phyloP scores from a whole-genome alignment of 78 protist genomes.

The Dictyostelium firmibasis region DNA sequence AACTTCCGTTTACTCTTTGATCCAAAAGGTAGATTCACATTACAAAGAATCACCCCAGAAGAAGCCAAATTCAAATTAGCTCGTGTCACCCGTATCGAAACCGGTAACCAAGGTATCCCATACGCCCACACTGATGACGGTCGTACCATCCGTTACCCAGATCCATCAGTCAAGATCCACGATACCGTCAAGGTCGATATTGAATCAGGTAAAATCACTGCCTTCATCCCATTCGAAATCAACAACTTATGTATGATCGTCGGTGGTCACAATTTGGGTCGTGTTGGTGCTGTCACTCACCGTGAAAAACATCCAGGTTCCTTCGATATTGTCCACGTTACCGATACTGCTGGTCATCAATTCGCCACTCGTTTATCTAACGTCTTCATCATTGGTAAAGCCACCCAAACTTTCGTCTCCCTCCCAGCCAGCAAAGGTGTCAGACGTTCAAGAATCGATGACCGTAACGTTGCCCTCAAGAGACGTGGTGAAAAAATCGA shows the following conservation, averaged over 20 bases:
- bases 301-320: slow-evolving; percentile 97
- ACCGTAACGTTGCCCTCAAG: slow-evolving; percentile 51
- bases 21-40: slow-evolving; percentile 98
- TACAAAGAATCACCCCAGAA: slow-evolving; percentile 94
- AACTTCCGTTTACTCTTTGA: slow-evolving; percentile 99
- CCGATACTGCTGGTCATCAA: slow-evolving; percentile 93
- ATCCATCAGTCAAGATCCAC: slow-evolving; percentile 91
- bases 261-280: slow-evolving; percentile 99
- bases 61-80: slow-evolving; percentile 98
- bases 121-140: slow-evolving; percentile 98
- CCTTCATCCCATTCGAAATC: slow-evolving; percentile 71
- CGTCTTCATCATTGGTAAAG: slow-evolving; percentile 98
- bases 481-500: slow-evolving; percentile 54
- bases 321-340: slow-evolving; percentile 98
- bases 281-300: slow-evolving; percentile 96
- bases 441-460: slow-evolving; percentile 78
- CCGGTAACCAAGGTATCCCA: slow-evolving; percentile 95
- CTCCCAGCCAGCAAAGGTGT: slow-evolving; percentile 98
- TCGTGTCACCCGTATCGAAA: slow-evolving; percentile 81
- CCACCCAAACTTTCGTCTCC: slow-evolving; percentile 88
- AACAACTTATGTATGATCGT: slow-evolving; percentile 96
- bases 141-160: slow-evolving; percentile 99
- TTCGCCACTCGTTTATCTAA: slow-evolving; percentile 98
- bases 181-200: slow-evolving; percentile 97
- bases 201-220: slow-evolving; percentile 81